Evolutionary conservation across 441 rosid species (phyloP).

Genomic region (Brassica hybrid): DNA sequence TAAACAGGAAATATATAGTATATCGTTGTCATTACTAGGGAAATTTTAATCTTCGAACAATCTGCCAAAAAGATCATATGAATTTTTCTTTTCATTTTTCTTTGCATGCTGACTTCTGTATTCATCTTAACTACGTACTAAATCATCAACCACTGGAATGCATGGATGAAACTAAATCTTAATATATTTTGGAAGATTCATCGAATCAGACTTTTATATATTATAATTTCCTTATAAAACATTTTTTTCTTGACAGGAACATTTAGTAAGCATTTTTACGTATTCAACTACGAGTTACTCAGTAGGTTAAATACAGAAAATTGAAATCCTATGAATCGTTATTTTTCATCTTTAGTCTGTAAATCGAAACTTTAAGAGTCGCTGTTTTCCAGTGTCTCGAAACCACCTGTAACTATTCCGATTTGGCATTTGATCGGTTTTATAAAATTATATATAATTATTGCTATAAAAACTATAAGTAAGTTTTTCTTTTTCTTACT

Average conservation of each 20-base stretch:
- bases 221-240: neutral
- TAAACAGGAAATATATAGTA: neutral
- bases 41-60: neutral
- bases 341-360: neutral
- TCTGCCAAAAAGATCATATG: conserved; percentile 4
- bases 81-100: conserved; percentile 10
- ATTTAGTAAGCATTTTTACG: neutral
- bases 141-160: conserved; percentile 27
- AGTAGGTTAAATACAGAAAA: neutral
- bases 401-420: neutral
- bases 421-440: neutral
- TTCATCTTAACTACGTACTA: conserved; percentile 23
- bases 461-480: neutral
- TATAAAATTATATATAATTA: no score
- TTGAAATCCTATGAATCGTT: neutral
- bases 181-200: conserved; percentile 5
- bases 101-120: conserved; percentile 27
- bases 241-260: conserved; percentile 11
- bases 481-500: neutral
- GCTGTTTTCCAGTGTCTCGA: neutral
- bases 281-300: neutral
- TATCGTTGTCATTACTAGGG: conserved; percentile 13
- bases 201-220: conserved; percentile 11
- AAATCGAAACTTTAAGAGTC: neutral
- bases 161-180: conserved; percentile 19